Percentiles rank a stretch among this genome's conserved stretches.
Evolutionary conservation across 2,329 filamentous ascomycete species (phyloP).

Genomic region (Intubia oerlemansii): DNA sequence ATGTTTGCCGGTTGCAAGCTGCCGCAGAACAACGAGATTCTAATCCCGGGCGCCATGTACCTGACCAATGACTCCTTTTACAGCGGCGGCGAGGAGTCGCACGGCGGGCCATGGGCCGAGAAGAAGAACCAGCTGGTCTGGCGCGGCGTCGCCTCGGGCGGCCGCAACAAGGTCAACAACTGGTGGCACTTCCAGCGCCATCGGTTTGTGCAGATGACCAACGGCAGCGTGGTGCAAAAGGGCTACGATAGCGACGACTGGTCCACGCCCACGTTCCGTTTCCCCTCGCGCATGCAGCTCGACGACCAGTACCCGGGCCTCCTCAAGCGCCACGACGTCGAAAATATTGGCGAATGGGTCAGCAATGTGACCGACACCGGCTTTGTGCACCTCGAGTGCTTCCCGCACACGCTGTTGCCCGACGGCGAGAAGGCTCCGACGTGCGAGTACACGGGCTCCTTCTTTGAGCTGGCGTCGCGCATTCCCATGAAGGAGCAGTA

Average conservation of each 20-base stretch:
- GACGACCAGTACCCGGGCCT: conserved; percentile 17
- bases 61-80: conserved; percentile 35
- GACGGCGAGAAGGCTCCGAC: conserved; percentile 7
- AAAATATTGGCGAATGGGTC: conserved; percentile 11
- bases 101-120: conserved; percentile 33
- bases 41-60: conserved; percentile 42
- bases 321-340: conserved; percentile 12
- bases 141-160: conserved; percentile 45
- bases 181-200: conserved; percentile 54
- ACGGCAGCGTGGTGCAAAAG: conserved; percentile 31
- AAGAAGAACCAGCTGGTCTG: conserved; percentile 37
- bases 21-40: conserved; percentile 36
- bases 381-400: conserved; percentile 21
- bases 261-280: conserved; percentile 23
- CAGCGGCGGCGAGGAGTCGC: conserved; percentile 25
- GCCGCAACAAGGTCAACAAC: conserved; percentile 26
- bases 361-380: conserved; percentile 18
- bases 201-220: conserved; percentile 47
- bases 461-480: conserved; percentile 13
- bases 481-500: conserved; percentile 27
- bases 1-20: conserved; percentile 39
- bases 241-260: conserved; percentile 18
- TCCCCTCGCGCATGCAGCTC: conserved; percentile 15
- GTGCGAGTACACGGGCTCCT: conserved; percentile 18
- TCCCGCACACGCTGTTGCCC: too few species aligned